Base-by-base conservation (phyloP, 441 rosid species). In the Gossypium gossypioides region DNA sequence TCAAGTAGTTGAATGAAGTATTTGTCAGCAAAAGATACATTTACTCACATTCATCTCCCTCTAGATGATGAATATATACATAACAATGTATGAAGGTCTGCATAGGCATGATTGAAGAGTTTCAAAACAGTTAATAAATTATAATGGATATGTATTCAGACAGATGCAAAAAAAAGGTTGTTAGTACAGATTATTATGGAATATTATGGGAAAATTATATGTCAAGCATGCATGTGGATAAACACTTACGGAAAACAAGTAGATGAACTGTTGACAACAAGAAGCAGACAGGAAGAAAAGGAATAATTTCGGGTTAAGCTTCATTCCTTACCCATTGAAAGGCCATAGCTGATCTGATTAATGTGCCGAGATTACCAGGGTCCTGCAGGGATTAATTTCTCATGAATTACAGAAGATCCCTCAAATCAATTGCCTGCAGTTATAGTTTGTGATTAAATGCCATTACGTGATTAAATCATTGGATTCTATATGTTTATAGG, bases 311-410 rank as follows among this genome's bases (percentile, higher is more conserved):
- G 68, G 58, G 19, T 42, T 6, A 15, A 42, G 52, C 7, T 22
- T 32, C 64, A 67, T 78, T 57, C 60, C 84, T 84, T 81, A 91
- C 98, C 97, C 98, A 93, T 66, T 80, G 81, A 83, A 93, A 93
- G 29, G 97, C 96, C 76, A 86, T 83, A 68, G 96, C 93, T 46
- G 98, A 89, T 83, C 98, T 86, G 63, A 93, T 80, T 73, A 91
- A 78, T n/a, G 97, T 87, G 6, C 98, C 98, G 1, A 93, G 92
- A 82, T 93, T 93, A 72, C 98, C 98, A 2, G 95, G 96, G 74
- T 93, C 97, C 96, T 93, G 89, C 83, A 84, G 62, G 59, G 71
- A 76, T 74, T 74, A 71, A 66, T 52, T 51, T 74, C 13, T 59
- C 56, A 70, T 46, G 50, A 74, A 65, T 80, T 54, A 78, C 75